A percentile compares a stretch with the other conserved stretches of the same genome.
phyloP scores from a whole-genome alignment of 1,284 basidiomycete genomes.

The Tylopilus sp. region DNA sequence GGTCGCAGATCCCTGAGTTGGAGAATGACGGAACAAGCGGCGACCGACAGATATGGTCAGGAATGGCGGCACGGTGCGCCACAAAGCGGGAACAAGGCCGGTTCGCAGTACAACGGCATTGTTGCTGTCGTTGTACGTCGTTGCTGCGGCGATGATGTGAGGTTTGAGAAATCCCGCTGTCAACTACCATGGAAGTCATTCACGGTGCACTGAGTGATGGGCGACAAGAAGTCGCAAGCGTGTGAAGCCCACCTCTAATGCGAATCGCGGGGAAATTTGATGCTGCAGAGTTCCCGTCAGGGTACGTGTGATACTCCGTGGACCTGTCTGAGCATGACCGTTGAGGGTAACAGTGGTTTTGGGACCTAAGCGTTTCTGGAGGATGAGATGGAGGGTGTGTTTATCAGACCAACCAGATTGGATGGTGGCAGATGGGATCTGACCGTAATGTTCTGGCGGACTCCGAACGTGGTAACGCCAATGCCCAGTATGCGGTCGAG shows the following conservation, averaged over 20 bases:
- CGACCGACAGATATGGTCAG: constrained; percentile 33
- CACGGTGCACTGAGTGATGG: constrained; percentile 7
- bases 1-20: constrained; percentile 27
- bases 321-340: constrained; percentile 33
- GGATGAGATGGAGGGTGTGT: constrained; percentile 3
- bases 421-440: constrained; percentile 17
- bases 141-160: constrained; percentile 38
- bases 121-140: constrained; percentile 38
- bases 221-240: constrained; percentile 23
- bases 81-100: constrained; percentile 30
- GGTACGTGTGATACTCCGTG: constrained; percentile 37
- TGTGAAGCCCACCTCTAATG: constrained; percentile 43
- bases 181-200: constrained; percentile 24
- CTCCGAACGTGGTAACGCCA: constrained; percentile 32
- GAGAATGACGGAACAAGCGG: constrained; percentile 35
- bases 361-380: constrained; percentile 43
- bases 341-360: constrained; percentile 40
- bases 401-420: constrained; percentile 26
- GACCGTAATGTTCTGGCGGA: constrained; percentile 45
- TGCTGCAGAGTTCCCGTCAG: constrained; percentile 62
- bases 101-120: constrained; percentile 29
- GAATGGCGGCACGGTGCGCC: constrained; percentile 31
- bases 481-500: constrained; percentile 39
- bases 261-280: constrained; percentile 58
- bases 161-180: constrained; percentile 37